Percentiles rank a stretch among this genome's conserved stretches.
Conservation (phyloP, 2,329 filamentous ascomycete species). For the Lachnellula cervina region DNA sequence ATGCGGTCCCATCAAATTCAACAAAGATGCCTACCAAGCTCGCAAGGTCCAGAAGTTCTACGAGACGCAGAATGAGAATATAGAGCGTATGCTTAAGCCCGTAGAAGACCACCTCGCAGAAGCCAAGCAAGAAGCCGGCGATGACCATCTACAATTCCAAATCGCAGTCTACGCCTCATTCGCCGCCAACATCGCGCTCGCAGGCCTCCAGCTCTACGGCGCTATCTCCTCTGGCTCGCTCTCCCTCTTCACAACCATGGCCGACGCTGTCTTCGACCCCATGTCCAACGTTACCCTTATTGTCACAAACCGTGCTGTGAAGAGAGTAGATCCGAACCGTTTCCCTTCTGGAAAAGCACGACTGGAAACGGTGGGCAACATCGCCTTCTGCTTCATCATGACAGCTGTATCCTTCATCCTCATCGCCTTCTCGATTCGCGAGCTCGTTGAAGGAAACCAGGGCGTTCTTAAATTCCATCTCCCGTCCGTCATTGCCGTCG, state of each 20-base stretch:
- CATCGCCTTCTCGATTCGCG: slow-evolving; percentile 77
- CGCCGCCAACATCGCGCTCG: slow-evolving; percentile 73
- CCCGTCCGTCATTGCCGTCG: slow-evolving; percentile 79
- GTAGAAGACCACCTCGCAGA: slow-evolving; percentile 86
- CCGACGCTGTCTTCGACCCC: slow-evolving; percentile 90
- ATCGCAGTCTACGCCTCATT: slow-evolving; percentile 66
- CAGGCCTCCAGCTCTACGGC: slow-evolving; percentile 80
- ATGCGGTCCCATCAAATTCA: slow-evolving; percentile 33
- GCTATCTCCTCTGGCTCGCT: slow-evolving; percentile 84
- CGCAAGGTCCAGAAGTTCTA: slow-evolving; percentile 71
- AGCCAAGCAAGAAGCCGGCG: slow-evolving; percentile 68
- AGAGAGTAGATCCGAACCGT: slow-evolving; percentile 74
- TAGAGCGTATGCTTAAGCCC: slow-evolving; percentile 83
- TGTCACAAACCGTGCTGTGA: slow-evolving; percentile 80
- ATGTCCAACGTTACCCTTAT: slow-evolving; percentile 85
- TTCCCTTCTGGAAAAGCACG: slow-evolving; percentile 92
- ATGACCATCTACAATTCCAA: slow-evolving; percentile 73
- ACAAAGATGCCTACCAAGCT: slow-evolving; percentile 35
- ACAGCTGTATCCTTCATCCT: slow-evolving; percentile 85
- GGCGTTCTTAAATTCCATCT: slow-evolving; percentile 62
- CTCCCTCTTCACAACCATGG: slow-evolving; percentile 96
- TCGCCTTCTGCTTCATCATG: slow-evolving; percentile 96
- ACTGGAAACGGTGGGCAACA: slow-evolving; percentile 93
- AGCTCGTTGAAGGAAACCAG: slow-evolving; percentile 53
- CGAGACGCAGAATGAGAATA: slow-evolving; percentile 85